Percentiles rank a stretch among this genome's conserved stretches.
These are phyloP conservation scores for Sporothrix brasiliensis DNA, from an alignment of 2,329 filamentous ascomycete genomes.

Conservation along the genomic window DNA sequence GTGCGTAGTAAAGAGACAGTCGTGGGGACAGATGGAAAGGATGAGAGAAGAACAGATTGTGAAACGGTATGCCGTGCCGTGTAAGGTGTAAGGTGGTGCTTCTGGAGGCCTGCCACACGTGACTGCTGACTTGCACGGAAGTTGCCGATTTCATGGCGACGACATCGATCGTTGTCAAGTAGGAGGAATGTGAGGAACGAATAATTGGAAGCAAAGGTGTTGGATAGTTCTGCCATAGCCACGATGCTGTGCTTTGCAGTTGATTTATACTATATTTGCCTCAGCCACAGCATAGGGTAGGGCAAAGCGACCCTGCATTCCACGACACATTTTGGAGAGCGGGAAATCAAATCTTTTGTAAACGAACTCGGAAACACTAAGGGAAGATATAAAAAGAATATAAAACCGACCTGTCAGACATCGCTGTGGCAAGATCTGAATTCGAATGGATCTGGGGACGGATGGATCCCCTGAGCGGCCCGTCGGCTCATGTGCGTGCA, in stretches of 20 bases:
- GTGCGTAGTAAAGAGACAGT: neutral
- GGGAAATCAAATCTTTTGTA: neutral
- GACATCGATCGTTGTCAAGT: neutral
- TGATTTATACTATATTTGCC: neutral
- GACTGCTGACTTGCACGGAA: neutral
- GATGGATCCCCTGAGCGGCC: neutral
- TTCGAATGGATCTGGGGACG: neutral
- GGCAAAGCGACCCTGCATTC: neutral
- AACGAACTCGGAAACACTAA: neutral
- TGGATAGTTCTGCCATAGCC: neutral
- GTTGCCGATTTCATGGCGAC: neutral
- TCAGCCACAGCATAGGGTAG: neutral
- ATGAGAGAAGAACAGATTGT: neutral
- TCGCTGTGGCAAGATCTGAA: neutral
- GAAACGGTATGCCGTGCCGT: conserved; percentile 13
- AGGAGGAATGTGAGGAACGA: neutral
- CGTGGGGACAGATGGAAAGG: neutral
- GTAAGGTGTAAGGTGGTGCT: neutral
- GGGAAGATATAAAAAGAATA: neutral
- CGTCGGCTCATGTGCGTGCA: neutral
- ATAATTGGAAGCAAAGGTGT: neutral
- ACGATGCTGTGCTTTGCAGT: conserved; percentile 1
- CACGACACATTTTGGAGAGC: neutral
- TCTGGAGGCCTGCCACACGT: conserved; percentile 10
- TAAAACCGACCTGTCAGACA: neutral